A percentile compares a stretch with the other conserved stretches of the same genome.
Evolutionary conservation across 352 stramenopile genomes (phyloP).

Genomic region (Pythium brachiatum): DNA sequence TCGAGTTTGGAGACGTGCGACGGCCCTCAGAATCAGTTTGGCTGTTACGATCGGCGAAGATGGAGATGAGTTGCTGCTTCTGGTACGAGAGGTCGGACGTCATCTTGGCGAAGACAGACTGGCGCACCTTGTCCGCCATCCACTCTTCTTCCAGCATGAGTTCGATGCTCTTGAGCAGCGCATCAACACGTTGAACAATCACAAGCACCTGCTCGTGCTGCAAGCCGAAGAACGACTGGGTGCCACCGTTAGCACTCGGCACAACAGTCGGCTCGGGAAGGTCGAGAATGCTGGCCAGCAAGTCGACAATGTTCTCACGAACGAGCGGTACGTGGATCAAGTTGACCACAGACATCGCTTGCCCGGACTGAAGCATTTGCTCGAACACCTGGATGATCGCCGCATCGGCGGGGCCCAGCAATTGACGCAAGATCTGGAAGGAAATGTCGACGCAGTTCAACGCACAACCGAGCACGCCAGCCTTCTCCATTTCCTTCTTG

Average conservation of each 20-base stretch:
- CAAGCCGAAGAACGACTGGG: conserved; percentile 43
- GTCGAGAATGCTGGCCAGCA: conserved; percentile 82
- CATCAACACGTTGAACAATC: conserved; percentile 74
- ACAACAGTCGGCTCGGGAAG: conserved; percentile 71
- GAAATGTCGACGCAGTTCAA: conserved; percentile 79
- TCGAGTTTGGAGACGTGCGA: conserved; percentile 59
- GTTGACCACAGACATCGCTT: conserved; percentile 56
- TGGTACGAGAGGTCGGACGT: conserved; percentile 77
- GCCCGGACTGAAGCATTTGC: conserved; percentile 55
- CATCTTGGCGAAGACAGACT: conserved; percentile 74
- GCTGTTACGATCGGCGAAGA: conserved; percentile 73
- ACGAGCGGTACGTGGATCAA: conserved; percentile 73
- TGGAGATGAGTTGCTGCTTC: conserved; percentile 70
- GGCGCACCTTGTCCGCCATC: conserved; percentile 82
- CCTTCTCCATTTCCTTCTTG: conserved; percentile 73
- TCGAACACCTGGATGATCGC: conserved; percentile 66
- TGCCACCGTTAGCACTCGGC: conserved; percentile 36
- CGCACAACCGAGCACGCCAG: conserved; percentile 62
- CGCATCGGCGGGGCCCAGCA: conserved; percentile 68
- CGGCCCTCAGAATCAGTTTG: conserved; percentile 45
- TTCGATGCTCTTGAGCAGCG: conserved; percentile 78
- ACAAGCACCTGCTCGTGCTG: conserved; percentile 75
- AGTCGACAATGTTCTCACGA: conserved; percentile 79
- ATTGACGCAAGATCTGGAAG: conserved; percentile 77
- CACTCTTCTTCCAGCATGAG: conserved; percentile 86